Conservation (phyloP, 2,329 filamentous ascomycete genomes). For the Diaporthe eres region DNA sequence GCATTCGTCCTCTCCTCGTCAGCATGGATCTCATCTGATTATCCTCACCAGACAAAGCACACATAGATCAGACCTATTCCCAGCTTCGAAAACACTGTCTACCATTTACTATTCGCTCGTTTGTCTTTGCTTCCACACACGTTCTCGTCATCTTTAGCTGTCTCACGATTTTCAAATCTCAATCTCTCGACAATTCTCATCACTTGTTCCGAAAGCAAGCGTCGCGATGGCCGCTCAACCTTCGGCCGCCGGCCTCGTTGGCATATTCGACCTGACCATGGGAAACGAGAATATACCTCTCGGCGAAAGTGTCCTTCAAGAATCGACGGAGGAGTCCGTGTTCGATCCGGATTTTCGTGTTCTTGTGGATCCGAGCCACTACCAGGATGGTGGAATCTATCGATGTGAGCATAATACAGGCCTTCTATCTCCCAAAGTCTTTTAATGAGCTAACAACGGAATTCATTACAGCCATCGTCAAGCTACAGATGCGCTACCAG, state of each 20-base stretch:
- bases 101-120: neutral
- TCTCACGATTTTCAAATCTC: neutral
- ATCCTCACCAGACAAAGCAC: neutral
- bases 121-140: neutral
- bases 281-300: neutral
- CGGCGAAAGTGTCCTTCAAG: neutral
- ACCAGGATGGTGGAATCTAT: neutral
- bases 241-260: neutral
- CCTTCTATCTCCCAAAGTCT: neutral
- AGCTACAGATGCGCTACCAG: constrained; percentile 6
- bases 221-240: neutral
- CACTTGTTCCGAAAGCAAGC: neutral
- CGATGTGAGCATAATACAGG: neutral
- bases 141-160: neutral
- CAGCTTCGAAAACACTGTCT: neutral
- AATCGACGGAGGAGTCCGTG: neutral
- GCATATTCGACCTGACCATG: neutral
- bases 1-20: neutral
- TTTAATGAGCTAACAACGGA: neutral
- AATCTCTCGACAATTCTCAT: neutral
- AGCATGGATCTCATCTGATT: neutral
- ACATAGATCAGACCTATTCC: neutral
- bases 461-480: neutral
- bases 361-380: neutral
- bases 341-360: neutral